A percentile compares a stretch with the other conserved stretches of the same genome.
Evolutionary conservation across 2,329 filamentous ascomycete genomes (phyloP).

Genomic region (Fusarium sp.): DNA sequence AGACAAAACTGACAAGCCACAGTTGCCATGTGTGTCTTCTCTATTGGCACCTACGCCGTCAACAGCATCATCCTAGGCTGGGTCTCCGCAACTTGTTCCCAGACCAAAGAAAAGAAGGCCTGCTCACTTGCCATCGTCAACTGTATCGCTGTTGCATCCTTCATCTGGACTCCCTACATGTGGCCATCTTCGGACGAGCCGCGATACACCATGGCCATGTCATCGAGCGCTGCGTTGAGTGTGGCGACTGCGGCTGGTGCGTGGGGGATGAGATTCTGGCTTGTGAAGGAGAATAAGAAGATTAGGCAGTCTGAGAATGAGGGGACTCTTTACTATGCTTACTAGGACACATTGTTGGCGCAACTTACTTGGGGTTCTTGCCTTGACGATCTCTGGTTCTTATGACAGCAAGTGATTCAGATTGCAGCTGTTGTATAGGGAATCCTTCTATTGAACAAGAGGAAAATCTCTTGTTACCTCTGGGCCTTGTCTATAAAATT

Average conservation of each 20-base stretch:
- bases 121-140: constrained; percentile 41
- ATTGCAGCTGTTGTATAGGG: too few species aligned
- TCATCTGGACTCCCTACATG: constrained; percentile 33
- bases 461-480: too few species aligned
- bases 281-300: constrained; percentile 54
- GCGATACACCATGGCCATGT: constrained; percentile 38
- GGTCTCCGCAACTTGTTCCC: constrained; percentile 56
- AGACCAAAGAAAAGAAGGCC: constrained; percentile 61
- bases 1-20: rapidly evolving
- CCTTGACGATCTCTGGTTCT: too few species aligned
- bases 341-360: constrained; percentile 7
- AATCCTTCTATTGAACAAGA: too few species aligned
- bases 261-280: constrained; percentile 53
- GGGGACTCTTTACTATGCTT: constrained; percentile 48
- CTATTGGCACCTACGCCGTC: constrained; percentile 55
- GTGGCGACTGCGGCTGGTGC: constrained; percentile 53
- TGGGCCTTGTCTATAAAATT: too few species aligned
- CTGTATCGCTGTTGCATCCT: constrained; percentile 28
- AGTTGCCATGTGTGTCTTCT: constrained; percentile 54
- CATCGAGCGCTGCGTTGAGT: constrained; percentile 40
- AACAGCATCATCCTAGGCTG: constrained; percentile 61
- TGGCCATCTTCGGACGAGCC: constrained; percentile 30
- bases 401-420: too few species aligned
- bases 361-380: too few species aligned
- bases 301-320: constrained; percentile 43